Base-by-base conservation (phyloP, 1,284 basidiomycete genomes). In the Malassezia nana region DNA sequence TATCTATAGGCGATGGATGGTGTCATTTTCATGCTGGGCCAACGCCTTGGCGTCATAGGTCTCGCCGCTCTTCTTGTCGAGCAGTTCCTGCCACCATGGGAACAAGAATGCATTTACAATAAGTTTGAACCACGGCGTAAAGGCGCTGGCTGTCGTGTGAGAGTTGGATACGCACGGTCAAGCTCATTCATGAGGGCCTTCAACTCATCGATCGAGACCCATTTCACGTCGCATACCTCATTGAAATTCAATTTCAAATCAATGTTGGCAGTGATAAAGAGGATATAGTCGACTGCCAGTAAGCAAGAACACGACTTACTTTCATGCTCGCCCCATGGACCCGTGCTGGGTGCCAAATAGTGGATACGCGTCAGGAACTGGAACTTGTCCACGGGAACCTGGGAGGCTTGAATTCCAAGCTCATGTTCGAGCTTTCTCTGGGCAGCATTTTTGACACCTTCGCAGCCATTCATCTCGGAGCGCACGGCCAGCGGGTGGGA, bases 71-170 rank as follows among this genome's bases (percentile, higher is more conserved):
- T 60, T 58, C 43, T 84, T 81, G 30, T 77, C 78, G 47, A 87
- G 69, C 51, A 99, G 82, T 65, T 87, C 84, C 68, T 90, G 86
- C 94, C 94, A 99, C 94, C 94, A 98, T 13, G 88, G 89, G 75
- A 92, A 96, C 46, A 99, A 80, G 76, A 95, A 95, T 73, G 94
- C 88, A 7, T 90, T 83, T 1, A 89, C 90, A 68, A 99, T 98
- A 35, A 99, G 82, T 75, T 90, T 89, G 83, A 99, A 99, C 94
- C 94, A 99, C 0, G 94, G 94, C 3, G 94, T 99, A 76, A 99
- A 98, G 0, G 82, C 81, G 70, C 87, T 86, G 39, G 78, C 89
- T 92, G 69, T 13, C 16, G 28, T 20, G 33, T 52, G 18, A 46
- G 38, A 13, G 13, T 32, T 2, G 18, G 2, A 18, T 10, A 64